Evolutionary conservation across 306 rosid species (phyloP), one percentile per base, ranked within the genome.

Genomic region (Acacia confusa): DNA sequence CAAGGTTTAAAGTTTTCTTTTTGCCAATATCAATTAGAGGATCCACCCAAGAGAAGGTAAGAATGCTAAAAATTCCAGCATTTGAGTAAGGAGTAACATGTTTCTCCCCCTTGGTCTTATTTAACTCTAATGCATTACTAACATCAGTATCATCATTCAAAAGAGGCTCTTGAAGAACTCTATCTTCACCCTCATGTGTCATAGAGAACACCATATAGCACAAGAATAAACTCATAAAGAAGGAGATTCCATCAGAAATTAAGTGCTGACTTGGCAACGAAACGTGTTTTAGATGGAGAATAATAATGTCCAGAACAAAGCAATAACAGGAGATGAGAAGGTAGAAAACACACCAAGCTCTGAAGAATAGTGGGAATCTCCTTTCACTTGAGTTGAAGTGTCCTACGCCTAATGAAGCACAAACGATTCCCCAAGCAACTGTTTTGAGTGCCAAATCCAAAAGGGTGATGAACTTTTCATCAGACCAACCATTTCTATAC

Each of bases 41-140:
- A 34, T 84, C 90, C 36, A 78, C 65, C 92, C 92, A 89, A 65
- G 87, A 64, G 84, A 86, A 83, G 2, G 86, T 80, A 34, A 89
- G 86, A 78, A 80, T 41, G 79, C 90, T 86, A 84, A 86, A 78
- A 84, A 86, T 11, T 43, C 92, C 90, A 86, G 90, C 90, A 80
- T 38, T 75, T n/a, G 92, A 84, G 50, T 57, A 86, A 71, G 92
- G 87, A 58, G 90, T 86, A 50, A 89, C 80, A 78, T 70, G 75
- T 75, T 86, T 81, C 69, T 60, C 72, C 64, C 88, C 91, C 36
- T 53, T 73, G 30, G 75, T 36, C 71, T 83, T 84, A 44, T 78
- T 78, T 55, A 80, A 74, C 60, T 40, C 80, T 15, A 45, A 25
- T 4, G 6, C 71, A n/a, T 72, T 44, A 15, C 48, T 36, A 52